phyloP scores from a whole-genome alignment of 371 early-diverging fungal genomes.

The Haplosporangium sp. region DNA sequence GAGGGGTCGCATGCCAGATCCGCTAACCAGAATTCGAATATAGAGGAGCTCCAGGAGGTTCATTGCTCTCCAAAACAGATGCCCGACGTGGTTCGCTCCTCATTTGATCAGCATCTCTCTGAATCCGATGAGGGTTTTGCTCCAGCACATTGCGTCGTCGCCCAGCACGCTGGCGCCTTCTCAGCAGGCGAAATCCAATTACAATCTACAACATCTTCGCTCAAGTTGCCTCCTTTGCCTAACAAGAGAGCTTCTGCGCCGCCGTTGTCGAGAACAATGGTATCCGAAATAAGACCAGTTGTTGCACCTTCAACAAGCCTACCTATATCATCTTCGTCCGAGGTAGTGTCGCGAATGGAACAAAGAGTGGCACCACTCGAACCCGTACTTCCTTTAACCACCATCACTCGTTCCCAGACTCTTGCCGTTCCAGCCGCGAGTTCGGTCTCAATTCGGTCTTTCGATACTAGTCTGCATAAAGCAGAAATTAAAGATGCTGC shows the following conservation, averaged over 20 bases:
- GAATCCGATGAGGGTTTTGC: constrained; percentile 16
- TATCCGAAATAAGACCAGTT: too few species aligned
- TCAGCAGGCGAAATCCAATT: constrained; percentile 45
- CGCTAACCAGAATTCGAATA: constrained; percentile 2
- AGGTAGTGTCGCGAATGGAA: too few species aligned
- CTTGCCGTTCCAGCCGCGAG: constrained; percentile 20
- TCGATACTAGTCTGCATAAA: constrained; percentile 31
- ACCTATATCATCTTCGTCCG: too few species aligned
- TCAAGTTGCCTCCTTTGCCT: constrained; percentile 20
- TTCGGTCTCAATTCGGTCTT: constrained; percentile 27
- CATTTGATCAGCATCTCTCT: constrained; percentile 26
- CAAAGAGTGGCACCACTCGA: too few species aligned
- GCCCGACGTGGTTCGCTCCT: constrained; percentile 1
- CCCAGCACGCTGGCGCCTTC: constrained; percentile 36
- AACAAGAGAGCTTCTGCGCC: constrained; percentile 32
- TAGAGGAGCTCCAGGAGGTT: not conserved
- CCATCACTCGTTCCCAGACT: constrained; percentile 7
- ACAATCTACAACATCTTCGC: constrained; percentile 10
- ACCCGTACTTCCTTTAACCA: not conserved
- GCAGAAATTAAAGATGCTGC: constrained; percentile 46
- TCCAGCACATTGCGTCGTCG: constrained; percentile 26
- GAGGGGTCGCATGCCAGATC: constrained; percentile 10
- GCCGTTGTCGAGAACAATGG: not conserved
- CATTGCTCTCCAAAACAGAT: too few species aligned
- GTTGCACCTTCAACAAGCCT: too few species aligned